Evolutionary conservation across 306 rosid genomes (phyloP).

Genomic region (Cicer chorassanicum): DNA sequence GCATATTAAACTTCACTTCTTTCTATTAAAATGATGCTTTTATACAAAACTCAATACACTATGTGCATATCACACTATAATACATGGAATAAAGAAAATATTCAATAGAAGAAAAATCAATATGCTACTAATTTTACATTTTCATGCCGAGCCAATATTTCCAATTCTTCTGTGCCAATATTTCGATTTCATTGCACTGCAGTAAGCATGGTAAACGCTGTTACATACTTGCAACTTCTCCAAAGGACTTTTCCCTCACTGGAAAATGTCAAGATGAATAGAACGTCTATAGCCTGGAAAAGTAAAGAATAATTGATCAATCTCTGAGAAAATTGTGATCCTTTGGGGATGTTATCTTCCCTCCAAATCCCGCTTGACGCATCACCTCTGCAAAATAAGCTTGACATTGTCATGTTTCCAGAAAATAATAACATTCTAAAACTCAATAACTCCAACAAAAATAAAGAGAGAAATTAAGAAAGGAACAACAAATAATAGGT

Average conservation of each 20-base stretch:
- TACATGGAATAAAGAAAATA: slow-evolving; percentile 42
- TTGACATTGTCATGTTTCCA: slow-evolving; percentile 37
- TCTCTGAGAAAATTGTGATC: slow-evolving; percentile 52
- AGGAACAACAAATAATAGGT: background rate
- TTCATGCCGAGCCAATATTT: slow-evolving; percentile 37
- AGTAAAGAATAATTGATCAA: slow-evolving; percentile 40
- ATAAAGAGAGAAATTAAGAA: slow-evolving; percentile 5
- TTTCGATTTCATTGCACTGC: slow-evolving; percentile 45
- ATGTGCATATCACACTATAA: slow-evolving; percentile 41
- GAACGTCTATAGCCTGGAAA: slow-evolving; percentile 49
- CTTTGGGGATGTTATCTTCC: slow-evolving; percentile 66
- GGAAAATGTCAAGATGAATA: slow-evolving; percentile 43
- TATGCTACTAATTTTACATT: slow-evolving; percentile 41
- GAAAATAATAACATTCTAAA: slow-evolving; percentile 23
- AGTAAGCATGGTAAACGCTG: slow-evolving; percentile 23
- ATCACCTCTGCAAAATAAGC: slow-evolving; percentile 70
- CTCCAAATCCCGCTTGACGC: slow-evolving; percentile 76
- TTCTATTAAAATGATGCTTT: slow-evolving; percentile 35
- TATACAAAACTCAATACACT: slow-evolving; percentile 47
- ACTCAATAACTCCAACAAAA: slow-evolving; percentile 15
- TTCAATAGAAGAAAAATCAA: slow-evolving; percentile 25
- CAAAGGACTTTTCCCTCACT: slow-evolving; percentile 47
- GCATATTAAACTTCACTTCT: slow-evolving; percentile 14
- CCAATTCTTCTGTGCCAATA: slow-evolving; percentile 42
- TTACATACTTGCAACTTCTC: slow-evolving; percentile 45